A percentile compares a stretch with the other conserved stretches of the same genome.
These are phyloP conservation scores for Gliomastix tumulicola DNA, from an alignment of 2,329 filamentous ascomycete species.

Conservation along the genomic window DNA sequence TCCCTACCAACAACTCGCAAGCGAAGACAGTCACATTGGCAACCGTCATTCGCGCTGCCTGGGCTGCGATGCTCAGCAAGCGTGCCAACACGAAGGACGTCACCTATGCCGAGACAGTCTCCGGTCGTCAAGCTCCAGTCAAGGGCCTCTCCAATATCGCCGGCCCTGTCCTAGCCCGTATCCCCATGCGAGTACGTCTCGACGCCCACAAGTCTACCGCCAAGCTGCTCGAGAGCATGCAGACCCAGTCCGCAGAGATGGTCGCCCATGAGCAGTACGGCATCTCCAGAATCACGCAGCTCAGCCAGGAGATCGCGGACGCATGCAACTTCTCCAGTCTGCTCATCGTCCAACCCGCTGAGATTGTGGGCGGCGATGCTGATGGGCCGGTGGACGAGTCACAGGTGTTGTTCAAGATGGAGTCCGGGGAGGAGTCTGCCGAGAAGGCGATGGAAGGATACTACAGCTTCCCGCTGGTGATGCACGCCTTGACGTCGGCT, in stretches of 20 bases:
- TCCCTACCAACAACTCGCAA: not conserved
- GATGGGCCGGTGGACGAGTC: no score
- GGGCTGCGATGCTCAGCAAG: not conserved
- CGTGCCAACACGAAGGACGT: not conserved
- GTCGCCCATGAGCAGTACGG: slow-evolving; percentile 10
- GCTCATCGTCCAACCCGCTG: slow-evolving; percentile 2
- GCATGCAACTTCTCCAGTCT: slow-evolving; percentile 1
- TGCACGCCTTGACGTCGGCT: not conserved
- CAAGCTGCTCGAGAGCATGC: slow-evolving; percentile 5
- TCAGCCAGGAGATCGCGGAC: slow-evolving; percentile 4
- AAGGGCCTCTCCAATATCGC: slow-evolving; percentile 2
- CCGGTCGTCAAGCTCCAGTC: slow-evolving; percentile 2
- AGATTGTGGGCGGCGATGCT: no score
- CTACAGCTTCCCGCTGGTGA: slow-evolving; percentile 1
- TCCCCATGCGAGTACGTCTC: slow-evolving; percentile 6
- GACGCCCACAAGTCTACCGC: slow-evolving; percentile 1
- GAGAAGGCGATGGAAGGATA: slow-evolving; percentile 19
- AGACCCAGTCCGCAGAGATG: slow-evolving; percentile 7
- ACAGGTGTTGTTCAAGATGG: no score
- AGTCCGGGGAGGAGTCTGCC: no score
- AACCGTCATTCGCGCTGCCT: slow-evolving; percentile 9
- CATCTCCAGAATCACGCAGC: slow-evolving; percentile 6
- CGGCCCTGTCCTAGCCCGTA: slow-evolving; percentile 4
- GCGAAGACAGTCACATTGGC: slow-evolving; percentile 11
- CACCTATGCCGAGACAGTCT: not conserved